Percentiles rank a stretch among this genome's conserved stretches.
phyloP scores from a whole-genome alignment of 2,329 filamentous ascomycete species.

The Penicillium hesseltinei region DNA sequence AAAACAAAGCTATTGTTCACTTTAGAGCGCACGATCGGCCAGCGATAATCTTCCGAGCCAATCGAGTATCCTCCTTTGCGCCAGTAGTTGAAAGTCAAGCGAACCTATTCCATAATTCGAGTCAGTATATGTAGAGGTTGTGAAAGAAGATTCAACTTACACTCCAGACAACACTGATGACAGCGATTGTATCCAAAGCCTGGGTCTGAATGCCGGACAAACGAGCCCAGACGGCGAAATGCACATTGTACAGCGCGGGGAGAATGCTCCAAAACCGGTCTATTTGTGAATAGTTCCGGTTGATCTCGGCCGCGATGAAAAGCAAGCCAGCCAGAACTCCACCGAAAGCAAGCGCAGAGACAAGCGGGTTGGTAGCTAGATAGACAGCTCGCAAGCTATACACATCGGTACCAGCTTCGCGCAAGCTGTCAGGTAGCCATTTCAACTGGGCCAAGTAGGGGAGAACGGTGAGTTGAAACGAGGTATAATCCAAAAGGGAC shows the following conservation, averaged over 20 bases:
- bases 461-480: conserved; percentile 70
- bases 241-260: conserved; percentile 79
- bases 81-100: conserved; percentile 96
- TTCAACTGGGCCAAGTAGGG: conserved; percentile 71
- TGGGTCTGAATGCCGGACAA: conserved; percentile 67
- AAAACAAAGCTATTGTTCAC: conserved; percentile 72
- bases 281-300: conserved; percentile 94
- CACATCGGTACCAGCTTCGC: conserved; percentile 59
- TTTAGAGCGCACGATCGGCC: conserved; percentile 70
- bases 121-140: not conserved
- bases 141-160: conserved; percentile 49
- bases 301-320: conserved; percentile 75
- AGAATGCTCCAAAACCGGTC: conserved; percentile 90
- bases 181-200: conserved; percentile 69
- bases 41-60: conserved; percentile 94
- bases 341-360: conserved; percentile 71
- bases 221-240: conserved; percentile 81
- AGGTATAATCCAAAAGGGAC: conserved; percentile 69
- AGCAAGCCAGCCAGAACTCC: conserved; percentile 70
- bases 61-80: conserved; percentile 86
- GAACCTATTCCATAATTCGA: conserved; percentile 50
- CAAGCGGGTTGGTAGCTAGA: conserved; percentile 77
- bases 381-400: conserved; percentile 70
- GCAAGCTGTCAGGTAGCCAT: conserved; percentile 64
- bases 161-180: conserved; percentile 75